Percentiles rank a stretch among this genome's conserved stretches.
Evolutionary conservation across 257 asterid genomes (phyloP).

Genomic region (Leptodermis oblonga): DNA sequence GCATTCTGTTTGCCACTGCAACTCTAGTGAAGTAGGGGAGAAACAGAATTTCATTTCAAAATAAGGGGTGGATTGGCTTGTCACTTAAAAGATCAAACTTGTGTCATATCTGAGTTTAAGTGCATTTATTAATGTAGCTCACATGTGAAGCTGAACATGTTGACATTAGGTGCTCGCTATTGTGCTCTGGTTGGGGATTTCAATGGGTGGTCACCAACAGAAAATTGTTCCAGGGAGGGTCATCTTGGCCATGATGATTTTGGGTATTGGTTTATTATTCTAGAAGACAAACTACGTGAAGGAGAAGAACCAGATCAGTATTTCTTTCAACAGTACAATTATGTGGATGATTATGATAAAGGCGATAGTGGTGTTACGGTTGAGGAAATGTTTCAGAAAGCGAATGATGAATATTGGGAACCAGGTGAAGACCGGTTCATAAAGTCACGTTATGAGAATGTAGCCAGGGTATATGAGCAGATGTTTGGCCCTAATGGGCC

Average conservation of each 20-base stretch:
- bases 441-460: constrained; percentile 68
- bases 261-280: constrained; percentile 92
- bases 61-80: background rate
- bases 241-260: constrained; percentile 85
- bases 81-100: no score
- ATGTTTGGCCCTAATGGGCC: constrained; percentile 98
- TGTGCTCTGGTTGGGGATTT: constrained; percentile 89
- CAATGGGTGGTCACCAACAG: constrained; percentile 93
- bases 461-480: constrained; percentile 83
- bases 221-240: constrained; percentile 89
- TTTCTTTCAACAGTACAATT: constrained; percentile 89
- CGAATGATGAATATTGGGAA: constrained; percentile 94
- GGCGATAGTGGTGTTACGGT: constrained; percentile 78
- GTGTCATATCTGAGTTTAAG: background rate
- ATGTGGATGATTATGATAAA: constrained; percentile 77
- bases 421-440: constrained; percentile 92
- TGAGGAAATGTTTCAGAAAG: constrained; percentile 69
- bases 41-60: background rate
- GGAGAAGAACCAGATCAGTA: constrained; percentile 88
- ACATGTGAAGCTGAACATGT: constrained; percentile 21
- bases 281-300: constrained; percentile 80
- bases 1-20: background rate
- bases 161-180: constrained; percentile 85
- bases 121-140: constrained; percentile 13
- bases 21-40: background rate